Base-by-base conservation (phyloP, 768 basidiomycete genomes). In the Trametes gibbosa region DNA sequence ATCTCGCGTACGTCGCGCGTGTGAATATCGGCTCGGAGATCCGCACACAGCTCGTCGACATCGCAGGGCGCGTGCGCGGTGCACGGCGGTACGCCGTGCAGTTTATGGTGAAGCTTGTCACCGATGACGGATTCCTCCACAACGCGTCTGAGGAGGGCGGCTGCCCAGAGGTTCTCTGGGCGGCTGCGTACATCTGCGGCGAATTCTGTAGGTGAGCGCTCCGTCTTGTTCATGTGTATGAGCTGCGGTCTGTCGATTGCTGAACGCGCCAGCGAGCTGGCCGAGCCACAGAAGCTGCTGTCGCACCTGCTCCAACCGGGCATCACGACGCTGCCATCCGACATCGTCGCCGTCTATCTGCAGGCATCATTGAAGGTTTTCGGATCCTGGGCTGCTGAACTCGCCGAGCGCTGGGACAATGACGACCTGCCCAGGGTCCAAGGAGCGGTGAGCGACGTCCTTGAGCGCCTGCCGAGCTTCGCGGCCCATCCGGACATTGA, bases 171-270 rank as follows among this genome's bases (percentile, higher is more conserved):
- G 83, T 96, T 9, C 76, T 97, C 2, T 93, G 91, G 83, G 97
- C 95, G 0, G 95, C 95, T 10, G 93, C 94, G 5, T 99, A 92
- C 91, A 90, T 98, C 64, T 94, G 92, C 62, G 96, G 95, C 19
- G 97, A 99, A 74, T 92, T 93, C 70, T 87, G 89, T 81, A 80
- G 85, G 95, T 95, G 65, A 70, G 88, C 29, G 14, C 50, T 21
- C 41, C 45, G 19, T 48, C 34, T n/a, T 14, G 23, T n/a, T n/a
- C n/a, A 13, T 5, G 29, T 16, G 37, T 19, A 2, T 23, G n/a
- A 46, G 51, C 34, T 66, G 19, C 65, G 19, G 32, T 27, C 55
- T 64, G 16, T 62, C 53, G 29, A 37, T 32, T 2, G 53, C 63
- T 41, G 24, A 48, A 34, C 45, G 53, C 27, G 14, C 25, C 34